These are phyloP conservation scores for Neurospora discreta DNA, from an alignment of 495 filamentous ascomycete species.

Conservation along the genomic window DNA sequence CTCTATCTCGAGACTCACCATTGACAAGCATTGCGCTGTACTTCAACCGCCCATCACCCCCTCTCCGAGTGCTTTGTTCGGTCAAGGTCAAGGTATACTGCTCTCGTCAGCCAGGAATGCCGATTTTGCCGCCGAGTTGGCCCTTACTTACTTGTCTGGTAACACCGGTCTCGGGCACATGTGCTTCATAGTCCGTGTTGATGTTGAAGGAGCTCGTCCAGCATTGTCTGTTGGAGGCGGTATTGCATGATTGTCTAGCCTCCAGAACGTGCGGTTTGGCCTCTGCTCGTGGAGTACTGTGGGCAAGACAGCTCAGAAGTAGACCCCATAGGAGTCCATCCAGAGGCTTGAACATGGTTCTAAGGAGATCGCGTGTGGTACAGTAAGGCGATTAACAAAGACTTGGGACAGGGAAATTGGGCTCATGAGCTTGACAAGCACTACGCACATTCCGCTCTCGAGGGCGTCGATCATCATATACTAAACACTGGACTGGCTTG, in stretches of 20 bases:
- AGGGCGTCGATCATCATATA: neutral
- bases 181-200: conserved; percentile 25
- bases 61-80: conserved; percentile 22
- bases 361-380: neutral
- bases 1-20: conserved; percentile 6
- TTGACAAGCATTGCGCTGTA: conserved; percentile 35
- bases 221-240: conserved; percentile 24
- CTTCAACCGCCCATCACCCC: conserved; percentile 35
- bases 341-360: neutral
- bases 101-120: neutral
- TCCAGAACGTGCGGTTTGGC: neutral
- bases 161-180: conserved; percentile 16
- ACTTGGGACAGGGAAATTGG: neutral
- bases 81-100: conserved; percentile 31
- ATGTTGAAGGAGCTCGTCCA: conserved; percentile 26
- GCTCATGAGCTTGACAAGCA: neutral
- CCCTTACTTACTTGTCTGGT: conserved; percentile 12
- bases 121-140: neutral
- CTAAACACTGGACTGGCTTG: too few relatives aligned
- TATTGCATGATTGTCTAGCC: conserved; percentile 22
- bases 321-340: conserved; percentile 6
- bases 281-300: neutral
- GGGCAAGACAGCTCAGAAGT: neutral
- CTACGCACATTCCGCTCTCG: neutral
- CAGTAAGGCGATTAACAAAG: neutral